Conservation (phyloP, 805 yeast genomes). For the Cyberlindnera subsufficiens region DNA sequence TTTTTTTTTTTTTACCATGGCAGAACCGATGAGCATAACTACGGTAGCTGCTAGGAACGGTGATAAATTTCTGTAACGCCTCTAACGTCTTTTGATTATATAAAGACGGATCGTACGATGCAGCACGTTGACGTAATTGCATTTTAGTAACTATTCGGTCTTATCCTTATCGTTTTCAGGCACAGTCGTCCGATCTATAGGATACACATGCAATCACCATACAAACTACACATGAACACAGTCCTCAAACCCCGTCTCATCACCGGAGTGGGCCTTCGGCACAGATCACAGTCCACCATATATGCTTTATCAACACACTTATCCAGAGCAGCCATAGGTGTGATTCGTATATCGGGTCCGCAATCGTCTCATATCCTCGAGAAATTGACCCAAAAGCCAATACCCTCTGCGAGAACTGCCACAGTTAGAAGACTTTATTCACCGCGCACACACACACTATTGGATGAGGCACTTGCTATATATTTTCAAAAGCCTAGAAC, state of each 20-base stretch:
- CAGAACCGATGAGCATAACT: not conserved
- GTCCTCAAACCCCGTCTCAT: too few species aligned
- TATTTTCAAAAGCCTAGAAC: conserved; percentile 70
- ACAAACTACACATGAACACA: too few species aligned
- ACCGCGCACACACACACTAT: conserved; percentile 31
- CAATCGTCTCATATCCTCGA: conserved; percentile 36
- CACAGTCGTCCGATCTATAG: too few species aligned
- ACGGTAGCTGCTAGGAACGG: too few species aligned
- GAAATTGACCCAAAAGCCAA: conserved; percentile 35
- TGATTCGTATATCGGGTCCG: conserved; percentile 78
- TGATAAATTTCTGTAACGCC: too few species aligned
- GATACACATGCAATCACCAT: too few species aligned
- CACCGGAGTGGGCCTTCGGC: not conserved
- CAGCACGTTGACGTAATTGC: not conserved
- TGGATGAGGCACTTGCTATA: conserved; percentile 75
- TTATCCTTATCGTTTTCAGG: too few species aligned
- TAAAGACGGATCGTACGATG: not conserved
- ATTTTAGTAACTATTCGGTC: too few species aligned
- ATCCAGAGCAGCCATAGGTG: conserved; percentile 80
- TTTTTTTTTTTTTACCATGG: conserved; percentile 19
- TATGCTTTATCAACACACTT: conserved; percentile 87
- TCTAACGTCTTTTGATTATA: too few species aligned
- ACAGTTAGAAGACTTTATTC: conserved; percentile 50
- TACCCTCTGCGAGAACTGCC: conserved; percentile 49
- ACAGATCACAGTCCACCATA: conserved; percentile 47